These are phyloP conservation scores for Amorphotheca resinae DNA, from an alignment of 495 filamentous ascomycete species.

Conservation along the genomic window DNA sequence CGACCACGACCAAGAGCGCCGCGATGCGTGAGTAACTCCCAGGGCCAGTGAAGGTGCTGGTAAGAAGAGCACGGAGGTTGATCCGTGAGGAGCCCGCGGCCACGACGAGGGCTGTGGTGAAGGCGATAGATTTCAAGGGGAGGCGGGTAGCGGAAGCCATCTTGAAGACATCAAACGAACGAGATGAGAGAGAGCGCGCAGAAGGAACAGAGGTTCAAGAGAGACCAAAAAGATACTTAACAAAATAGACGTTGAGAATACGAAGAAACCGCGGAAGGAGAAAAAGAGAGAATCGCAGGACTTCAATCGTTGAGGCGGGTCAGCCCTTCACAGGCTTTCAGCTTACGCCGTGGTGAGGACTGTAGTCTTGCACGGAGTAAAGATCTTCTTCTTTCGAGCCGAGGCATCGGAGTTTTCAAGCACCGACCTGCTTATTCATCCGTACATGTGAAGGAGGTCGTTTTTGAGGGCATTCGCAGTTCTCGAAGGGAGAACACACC, in stretches of 20 bases:
- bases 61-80: conserved; percentile 24
- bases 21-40: conserved; percentile 35
- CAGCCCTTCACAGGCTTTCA: too few species aligned
- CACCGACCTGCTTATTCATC: too few species aligned
- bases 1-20: conserved; percentile 37
- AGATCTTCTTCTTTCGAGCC: too few species aligned
- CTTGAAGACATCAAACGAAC: not conserved
- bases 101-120: conserved; percentile 26
- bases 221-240: not conserved
- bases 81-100: conserved; percentile 28
- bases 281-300: not conserved
- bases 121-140: conserved; percentile 26
- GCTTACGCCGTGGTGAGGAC: too few species aligned
- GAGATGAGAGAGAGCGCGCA: not conserved
- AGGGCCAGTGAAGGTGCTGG: conserved; percentile 36
- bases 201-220: not conserved
- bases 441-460: too few species aligned
- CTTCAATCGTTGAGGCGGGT: too few species aligned
- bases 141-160: conserved; percentile 33
- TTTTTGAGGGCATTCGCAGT: too few species aligned
- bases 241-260: not conserved
- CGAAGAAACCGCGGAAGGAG: not conserved
- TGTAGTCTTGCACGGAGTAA: too few species aligned
- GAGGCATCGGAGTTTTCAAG: too few species aligned
- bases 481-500: too few species aligned